These are phyloP conservation scores for Coffea eugenioides DNA, from an alignment of 257 asterid genomes.

Conservation along the genomic window DNA sequence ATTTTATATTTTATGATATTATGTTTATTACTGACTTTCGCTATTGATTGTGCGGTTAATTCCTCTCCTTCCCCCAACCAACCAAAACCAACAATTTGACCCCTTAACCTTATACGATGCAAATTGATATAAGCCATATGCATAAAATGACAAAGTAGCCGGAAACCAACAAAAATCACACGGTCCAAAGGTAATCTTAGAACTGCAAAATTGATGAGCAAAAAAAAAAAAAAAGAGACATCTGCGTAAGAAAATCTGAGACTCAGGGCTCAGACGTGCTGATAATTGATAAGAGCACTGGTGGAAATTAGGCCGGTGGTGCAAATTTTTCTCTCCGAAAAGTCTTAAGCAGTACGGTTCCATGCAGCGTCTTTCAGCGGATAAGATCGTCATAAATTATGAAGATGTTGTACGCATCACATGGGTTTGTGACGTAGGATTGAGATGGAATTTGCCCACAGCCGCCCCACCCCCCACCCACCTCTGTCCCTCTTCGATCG, in stretches of 20 bases:
- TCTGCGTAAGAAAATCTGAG: background rate
- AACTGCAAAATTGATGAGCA: background rate
- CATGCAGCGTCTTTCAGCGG: background rate
- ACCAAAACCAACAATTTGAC: background rate
- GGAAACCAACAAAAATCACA: background rate
- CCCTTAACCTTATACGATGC: too few species aligned
- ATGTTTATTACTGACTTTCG: too few species aligned
- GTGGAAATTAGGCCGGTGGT: background rate
- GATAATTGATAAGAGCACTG: background rate
- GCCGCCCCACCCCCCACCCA: background rate
- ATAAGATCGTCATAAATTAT: background rate
- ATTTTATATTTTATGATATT: too few species aligned
- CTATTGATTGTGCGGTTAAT: background rate
- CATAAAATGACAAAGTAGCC: background rate
- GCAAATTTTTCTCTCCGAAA: background rate
- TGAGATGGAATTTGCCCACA: constrained; percentile 5
- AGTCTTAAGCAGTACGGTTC: background rate
- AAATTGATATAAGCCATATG: too few species aligned
- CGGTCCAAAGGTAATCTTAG: background rate
- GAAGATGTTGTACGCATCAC: background rate
- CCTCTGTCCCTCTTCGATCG: background rate
- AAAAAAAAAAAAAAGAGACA: background rate
- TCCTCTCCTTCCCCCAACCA: too few species aligned
- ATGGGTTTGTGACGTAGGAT: constrained; percentile 11
- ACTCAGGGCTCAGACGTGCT: background rate